Percentiles rank a stretch among this genome's conserved stretches.
phyloP scores from a whole-genome alignment of 2,329 filamentous ascomycete genomes.

The Trichoderma guizhouense region DNA sequence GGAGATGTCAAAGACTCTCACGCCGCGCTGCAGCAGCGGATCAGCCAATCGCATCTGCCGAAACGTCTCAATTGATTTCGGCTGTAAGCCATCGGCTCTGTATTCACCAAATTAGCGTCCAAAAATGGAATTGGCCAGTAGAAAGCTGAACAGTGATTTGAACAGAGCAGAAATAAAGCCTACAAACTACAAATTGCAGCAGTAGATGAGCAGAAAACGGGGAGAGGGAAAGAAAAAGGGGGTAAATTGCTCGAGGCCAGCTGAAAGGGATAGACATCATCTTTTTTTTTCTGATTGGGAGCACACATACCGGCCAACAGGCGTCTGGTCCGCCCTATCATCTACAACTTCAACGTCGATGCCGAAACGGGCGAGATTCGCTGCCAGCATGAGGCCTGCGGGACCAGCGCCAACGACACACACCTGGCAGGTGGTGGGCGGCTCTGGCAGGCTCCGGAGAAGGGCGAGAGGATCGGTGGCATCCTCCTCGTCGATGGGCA shows the following conservation, averaged over 20 bases:
- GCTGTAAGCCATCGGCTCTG: slow-evolving; percentile 69
- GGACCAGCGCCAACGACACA: slow-evolving; percentile 44
- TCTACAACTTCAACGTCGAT: slow-evolving; percentile 44
- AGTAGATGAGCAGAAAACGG: not conserved
- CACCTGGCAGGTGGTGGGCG: slow-evolving; percentile 45
- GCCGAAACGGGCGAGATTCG: slow-evolving; percentile 42
- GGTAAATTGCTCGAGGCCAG: not conserved
- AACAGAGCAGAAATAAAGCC: not conserved
- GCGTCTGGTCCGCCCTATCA: slow-evolving; percentile 58
- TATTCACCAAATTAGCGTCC: slow-evolving; percentile 22
- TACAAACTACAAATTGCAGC: not conserved
- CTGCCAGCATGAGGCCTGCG: slow-evolving; percentile 42
- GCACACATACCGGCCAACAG: slow-evolving; percentile 51
- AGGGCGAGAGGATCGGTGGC: slow-evolving; percentile 46
- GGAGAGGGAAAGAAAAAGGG: not conserved
- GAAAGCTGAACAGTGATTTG: not conserved
- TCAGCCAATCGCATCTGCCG: slow-evolving; percentile 72
- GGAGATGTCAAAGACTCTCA: slow-evolving; percentile 69
- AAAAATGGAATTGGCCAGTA: not conserved
- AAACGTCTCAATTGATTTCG: slow-evolving; percentile 75
- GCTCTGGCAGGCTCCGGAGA: slow-evolving; percentile 46
- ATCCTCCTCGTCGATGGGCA: slow-evolving; percentile 31
- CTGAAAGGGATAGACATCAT: not conserved
- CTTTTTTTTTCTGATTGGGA: not conserved
- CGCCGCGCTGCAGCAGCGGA: slow-evolving; percentile 61